These are phyloP conservation scores for Tylopilus orsonianus DNA, from an alignment of 1,284 basidiomycete species.

Conservation along the genomic window DNA sequence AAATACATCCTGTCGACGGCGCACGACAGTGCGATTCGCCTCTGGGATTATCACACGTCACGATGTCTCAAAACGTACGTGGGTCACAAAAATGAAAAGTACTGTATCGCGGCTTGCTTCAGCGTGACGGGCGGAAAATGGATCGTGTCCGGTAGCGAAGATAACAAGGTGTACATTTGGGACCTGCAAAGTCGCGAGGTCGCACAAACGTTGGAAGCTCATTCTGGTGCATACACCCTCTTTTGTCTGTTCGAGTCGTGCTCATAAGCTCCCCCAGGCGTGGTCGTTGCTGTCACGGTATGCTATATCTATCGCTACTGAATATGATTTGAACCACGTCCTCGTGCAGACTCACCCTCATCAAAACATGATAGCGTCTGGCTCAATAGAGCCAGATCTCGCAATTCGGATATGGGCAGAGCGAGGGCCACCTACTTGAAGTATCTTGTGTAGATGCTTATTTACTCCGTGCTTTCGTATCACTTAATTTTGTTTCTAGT, in stretches of 20 bases:
- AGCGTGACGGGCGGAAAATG: slow-evolving; percentile 83
- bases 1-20: slow-evolving; percentile 91
- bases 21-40: slow-evolving; percentile 85
- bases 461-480: slow-evolving; percentile 9
- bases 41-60: slow-evolving; percentile 94
- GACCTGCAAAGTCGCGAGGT: slow-evolving; percentile 86
- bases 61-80: slow-evolving; percentile 90
- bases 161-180: slow-evolving; percentile 88
- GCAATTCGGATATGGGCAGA: slow-evolving; percentile 80
- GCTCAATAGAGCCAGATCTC: slow-evolving; percentile 78
- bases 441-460: slow-evolving; percentile 2
- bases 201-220: slow-evolving; percentile 76
- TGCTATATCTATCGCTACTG: slow-evolving; percentile 16
- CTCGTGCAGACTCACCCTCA: slow-evolving; percentile 69
- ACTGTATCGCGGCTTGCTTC: slow-evolving; percentile 77
- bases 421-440: slow-evolving; percentile 31
- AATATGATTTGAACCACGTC: slow-evolving; percentile 6
- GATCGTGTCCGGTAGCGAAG: slow-evolving; percentile 91
- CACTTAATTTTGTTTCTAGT: slow-evolving; percentile 12
- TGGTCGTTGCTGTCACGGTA: slow-evolving; percentile 76
- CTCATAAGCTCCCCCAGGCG: slow-evolving; percentile 42
- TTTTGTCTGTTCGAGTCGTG: neutral
- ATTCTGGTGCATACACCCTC: slow-evolving; percentile 53
- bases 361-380: slow-evolving; percentile 83
- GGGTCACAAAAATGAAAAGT: slow-evolving; percentile 79